Percentiles rank a stretch among this genome's conserved stretches.
These are phyloP conservation scores for Colletotrichum sp. DNA, from an alignment of 2,329 filamentous ascomycete species.

Conservation along the genomic window DNA sequence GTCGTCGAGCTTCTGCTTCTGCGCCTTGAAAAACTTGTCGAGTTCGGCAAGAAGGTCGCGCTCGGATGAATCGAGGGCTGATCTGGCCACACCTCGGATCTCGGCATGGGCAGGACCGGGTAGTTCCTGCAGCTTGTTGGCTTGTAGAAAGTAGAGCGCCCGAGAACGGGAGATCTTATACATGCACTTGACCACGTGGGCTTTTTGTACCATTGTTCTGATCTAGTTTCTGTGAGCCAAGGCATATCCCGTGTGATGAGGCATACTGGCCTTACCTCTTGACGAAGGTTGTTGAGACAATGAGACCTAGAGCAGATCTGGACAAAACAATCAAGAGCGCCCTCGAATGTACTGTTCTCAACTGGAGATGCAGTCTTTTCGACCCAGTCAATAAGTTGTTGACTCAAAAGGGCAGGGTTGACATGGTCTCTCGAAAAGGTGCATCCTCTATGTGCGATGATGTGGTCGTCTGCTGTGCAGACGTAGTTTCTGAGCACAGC, in stretches of 20 bases:
- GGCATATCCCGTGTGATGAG: not conserved
- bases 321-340: conserved; percentile 1
- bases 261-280: not conserved
- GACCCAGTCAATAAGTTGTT: not conserved
- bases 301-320: not conserved
- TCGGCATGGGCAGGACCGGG: conserved; percentile 45
- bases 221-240: not conserved
- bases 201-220: conserved; percentile 42
- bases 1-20: conserved; percentile 7
- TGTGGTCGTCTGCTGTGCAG: not conserved
- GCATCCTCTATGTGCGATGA: not conserved
- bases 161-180: conserved; percentile 54
- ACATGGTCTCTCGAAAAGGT: not conserved
- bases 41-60: conserved; percentile 45
- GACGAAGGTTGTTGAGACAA: not conserved
- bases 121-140: conserved; percentile 22
- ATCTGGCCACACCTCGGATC: conserved; percentile 42
- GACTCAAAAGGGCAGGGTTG: not conserved
- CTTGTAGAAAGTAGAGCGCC: conserved; percentile 34
- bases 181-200: conserved; percentile 54
- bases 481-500: not conserved
- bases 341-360: not conserved
- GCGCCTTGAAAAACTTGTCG: conserved; percentile 37
- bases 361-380: not conserved
- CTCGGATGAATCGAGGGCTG: conserved; percentile 42